Conservation (phyloP, 768 basidiomycete genomes). For the Termitomyces sp. region DNA sequence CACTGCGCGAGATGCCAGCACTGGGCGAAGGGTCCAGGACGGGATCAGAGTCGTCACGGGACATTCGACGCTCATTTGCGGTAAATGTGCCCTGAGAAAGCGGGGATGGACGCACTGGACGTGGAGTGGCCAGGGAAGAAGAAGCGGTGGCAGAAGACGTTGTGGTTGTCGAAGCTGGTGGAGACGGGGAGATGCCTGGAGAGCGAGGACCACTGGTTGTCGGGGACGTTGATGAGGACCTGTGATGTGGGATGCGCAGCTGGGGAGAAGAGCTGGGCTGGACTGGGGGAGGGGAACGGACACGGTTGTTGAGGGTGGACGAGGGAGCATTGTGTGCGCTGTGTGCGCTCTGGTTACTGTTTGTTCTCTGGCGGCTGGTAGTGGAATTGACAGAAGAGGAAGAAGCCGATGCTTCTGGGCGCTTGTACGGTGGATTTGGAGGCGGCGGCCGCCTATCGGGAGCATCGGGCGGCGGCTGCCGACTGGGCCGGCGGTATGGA, state of each 20-base stretch:
- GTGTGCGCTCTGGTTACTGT: conserved; percentile 62
- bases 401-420: conserved; percentile 75
- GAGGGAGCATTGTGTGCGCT: conserved; percentile 34
- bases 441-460: conserved; percentile 53
- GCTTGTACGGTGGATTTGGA: conserved; percentile 69
- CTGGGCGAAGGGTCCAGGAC: conserved; percentile 41
- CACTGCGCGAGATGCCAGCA: conserved; percentile 41
- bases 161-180: conserved; percentile 28
- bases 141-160: conserved; percentile 26
- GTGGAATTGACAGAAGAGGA: conserved; percentile 74
- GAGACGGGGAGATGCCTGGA: conserved; percentile 24
- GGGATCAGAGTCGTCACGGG: conserved; percentile 70
- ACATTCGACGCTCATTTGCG: conserved; percentile 70
- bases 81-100: conserved; percentile 62
- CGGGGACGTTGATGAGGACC: conserved; percentile 42
- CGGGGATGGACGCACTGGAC: conserved; percentile 56
- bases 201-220: conserved; percentile 36
- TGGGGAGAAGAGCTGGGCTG: conserved; percentile 25
- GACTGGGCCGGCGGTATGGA: conserved; percentile 72
- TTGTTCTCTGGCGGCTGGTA: conserved; percentile 60
- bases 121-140: conserved; percentile 27
- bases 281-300: conserved; percentile 29
- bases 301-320: conserved; percentile 29
- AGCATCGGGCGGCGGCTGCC: conserved; percentile 34
- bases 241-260: conserved; percentile 24